phyloP scores from a whole-genome alignment of 768 basidiomycete genomes.

The Sporobolomyces pararoseus region DNA sequence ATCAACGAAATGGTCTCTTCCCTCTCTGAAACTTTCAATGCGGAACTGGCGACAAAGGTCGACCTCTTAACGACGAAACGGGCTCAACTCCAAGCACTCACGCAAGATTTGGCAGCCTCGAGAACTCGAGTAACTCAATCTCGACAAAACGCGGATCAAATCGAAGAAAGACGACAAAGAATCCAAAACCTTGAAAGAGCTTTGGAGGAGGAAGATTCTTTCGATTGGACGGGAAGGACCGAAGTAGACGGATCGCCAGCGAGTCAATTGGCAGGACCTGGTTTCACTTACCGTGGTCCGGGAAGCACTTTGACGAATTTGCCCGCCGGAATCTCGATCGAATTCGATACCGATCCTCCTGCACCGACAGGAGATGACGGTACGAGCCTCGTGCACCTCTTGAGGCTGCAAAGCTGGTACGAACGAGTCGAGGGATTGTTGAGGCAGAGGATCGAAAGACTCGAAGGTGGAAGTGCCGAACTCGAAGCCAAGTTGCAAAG shows the following conservation, averaged over 20 bases:
- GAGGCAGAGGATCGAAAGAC: slow-evolving; percentile 61
- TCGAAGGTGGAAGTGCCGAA: slow-evolving; percentile 83
- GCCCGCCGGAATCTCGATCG: slow-evolving; percentile 61
- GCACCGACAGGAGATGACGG: slow-evolving; percentile 53
- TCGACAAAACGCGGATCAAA: slow-evolving; percentile 68
- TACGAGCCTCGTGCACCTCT: slow-evolving; percentile 62
- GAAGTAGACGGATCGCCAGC: slow-evolving; percentile 52
- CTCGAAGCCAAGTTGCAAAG: slow-evolving; percentile 72
- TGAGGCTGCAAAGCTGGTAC: slow-evolving; percentile 80
- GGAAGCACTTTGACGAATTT: slow-evolving; percentile 65
- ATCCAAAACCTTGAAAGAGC: slow-evolving; percentile 80
- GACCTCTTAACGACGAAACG: slow-evolving; percentile 82
- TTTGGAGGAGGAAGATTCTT: slow-evolving; percentile 68
- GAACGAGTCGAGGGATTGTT: slow-evolving; percentile 70
- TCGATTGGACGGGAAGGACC: slow-evolving; percentile 83
- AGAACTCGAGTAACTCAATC: slow-evolving; percentile 75
- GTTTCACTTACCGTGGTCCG: slow-evolving; percentile 68
- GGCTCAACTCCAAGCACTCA: slow-evolving; percentile 79
- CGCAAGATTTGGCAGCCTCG: slow-evolving; percentile 83
- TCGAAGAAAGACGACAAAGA: slow-evolving; percentile 76
- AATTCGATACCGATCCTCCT: slow-evolving; percentile 68
- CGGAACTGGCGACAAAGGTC: slow-evolving; percentile 80
- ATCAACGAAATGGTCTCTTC: slow-evolving; percentile 79
- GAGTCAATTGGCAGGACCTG: slow-evolving; percentile 45
- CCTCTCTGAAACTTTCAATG: slow-evolving; percentile 70